phyloP scores from a whole-genome alignment of 2,329 filamentous ascomycete genomes.

The Verticillium albo-atrum region DNA sequence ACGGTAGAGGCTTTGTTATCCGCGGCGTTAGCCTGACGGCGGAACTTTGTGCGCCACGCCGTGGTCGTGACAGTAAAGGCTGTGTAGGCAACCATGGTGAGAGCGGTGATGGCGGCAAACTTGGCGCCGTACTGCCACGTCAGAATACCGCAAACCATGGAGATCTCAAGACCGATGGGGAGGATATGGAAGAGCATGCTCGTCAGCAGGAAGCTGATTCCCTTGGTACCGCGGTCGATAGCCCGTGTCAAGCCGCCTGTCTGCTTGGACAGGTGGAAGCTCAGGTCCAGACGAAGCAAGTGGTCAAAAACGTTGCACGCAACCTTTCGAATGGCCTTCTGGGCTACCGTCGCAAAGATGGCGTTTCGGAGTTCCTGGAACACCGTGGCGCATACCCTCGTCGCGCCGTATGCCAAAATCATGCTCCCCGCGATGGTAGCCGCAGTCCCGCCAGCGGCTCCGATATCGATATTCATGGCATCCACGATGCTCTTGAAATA shows the following conservation, averaged over 20 bases:
- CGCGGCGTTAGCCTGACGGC: slow-evolving; percentile 89
- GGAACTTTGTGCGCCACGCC: slow-evolving; percentile 94
- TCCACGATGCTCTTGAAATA: slow-evolving; percentile 99
- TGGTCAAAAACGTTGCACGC: slow-evolving; percentile 92
- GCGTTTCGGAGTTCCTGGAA: slow-evolving; percentile 95
- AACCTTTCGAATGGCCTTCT: slow-evolving; percentile 90
- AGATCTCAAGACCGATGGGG: slow-evolving; percentile 89
- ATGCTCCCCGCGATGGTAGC: slow-evolving; percentile 86
- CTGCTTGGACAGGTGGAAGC: slow-evolving; percentile 91
- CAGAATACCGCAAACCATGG: slow-evolving; percentile 91
- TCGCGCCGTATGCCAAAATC: slow-evolving; percentile 88
- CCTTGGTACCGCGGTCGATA: slow-evolving; percentile 95
- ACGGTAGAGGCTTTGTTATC: slow-evolving; percentile 95
- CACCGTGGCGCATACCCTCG: slow-evolving; percentile 80
- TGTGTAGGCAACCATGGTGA: slow-evolving; percentile 90
- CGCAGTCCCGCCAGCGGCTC: slow-evolving; percentile 80
- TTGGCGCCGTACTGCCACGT: slow-evolving; percentile 92
- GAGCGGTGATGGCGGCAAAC: slow-evolving; percentile 84
- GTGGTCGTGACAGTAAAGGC: slow-evolving; percentile 98
- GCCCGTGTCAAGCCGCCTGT: slow-evolving; percentile 91
- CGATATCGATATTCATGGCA: slow-evolving; percentile 93
- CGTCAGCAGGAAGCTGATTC: slow-evolving; percentile 92
- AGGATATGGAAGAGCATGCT: slow-evolving; percentile 99
- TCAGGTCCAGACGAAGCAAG: slow-evolving; percentile 79
- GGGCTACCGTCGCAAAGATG: slow-evolving; percentile 92